Evolutionary conservation across 768 basidiomycete species (phyloP).

Genomic region (Lanmaoa pseudosensibilis): DNA sequence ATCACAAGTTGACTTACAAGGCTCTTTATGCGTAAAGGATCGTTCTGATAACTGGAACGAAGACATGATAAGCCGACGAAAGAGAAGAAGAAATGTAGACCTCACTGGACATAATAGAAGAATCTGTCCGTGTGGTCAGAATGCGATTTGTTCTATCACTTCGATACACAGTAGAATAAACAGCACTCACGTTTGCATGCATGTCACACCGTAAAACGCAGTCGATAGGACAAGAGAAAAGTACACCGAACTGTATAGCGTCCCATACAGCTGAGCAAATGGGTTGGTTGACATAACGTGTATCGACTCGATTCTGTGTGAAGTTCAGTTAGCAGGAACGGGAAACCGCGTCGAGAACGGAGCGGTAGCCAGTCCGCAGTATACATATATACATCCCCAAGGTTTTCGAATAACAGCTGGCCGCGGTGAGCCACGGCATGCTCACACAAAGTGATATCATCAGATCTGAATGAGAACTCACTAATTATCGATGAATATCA

Average conservation of each 20-base stretch:
- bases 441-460: no score
- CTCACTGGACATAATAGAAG: slow-evolving; percentile 13
- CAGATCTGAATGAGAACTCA: no score
- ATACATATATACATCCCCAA: background rate
- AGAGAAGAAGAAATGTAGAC: no score
- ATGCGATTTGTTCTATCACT: background rate
- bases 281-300: background rate
- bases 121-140: slow-evolving; percentile 1
- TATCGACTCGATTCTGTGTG: no score
- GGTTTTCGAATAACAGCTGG: no score
- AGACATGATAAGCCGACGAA: background rate
- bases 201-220: slow-evolving; percentile 3
- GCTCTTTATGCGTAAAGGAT: background rate
- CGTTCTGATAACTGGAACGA: slow-evolving; percentile 7
- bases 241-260: slow-evolving; percentile 1
- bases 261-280: background rate
- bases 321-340: background rate
- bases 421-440: no score
- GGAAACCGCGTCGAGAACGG: background rate
- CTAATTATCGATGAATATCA: no score
- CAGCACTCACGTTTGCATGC: slow-evolving; percentile 14
- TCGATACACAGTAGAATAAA: background rate
- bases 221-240: slow-evolving; percentile 1
- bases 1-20: slow-evolving; percentile 5
- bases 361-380: background rate